Percentiles rank a stretch among this genome's conserved stretches.
phyloP scores from a whole-genome alignment of 2,329 filamentous ascomycete genomes.

The Penicillium sp. region DNA sequence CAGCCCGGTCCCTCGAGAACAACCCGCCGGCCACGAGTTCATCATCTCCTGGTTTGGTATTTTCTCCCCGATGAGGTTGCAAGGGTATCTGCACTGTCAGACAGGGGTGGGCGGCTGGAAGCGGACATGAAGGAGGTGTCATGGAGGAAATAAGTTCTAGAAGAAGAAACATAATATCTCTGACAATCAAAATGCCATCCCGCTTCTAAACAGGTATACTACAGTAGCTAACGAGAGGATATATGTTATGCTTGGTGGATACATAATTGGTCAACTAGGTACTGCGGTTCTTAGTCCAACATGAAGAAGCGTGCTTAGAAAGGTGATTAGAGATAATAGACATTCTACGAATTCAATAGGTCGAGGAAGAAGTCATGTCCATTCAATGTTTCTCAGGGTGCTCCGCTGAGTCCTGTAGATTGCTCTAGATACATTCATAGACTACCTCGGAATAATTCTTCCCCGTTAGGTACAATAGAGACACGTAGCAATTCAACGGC shows the following conservation, averaged over 20 bases:
- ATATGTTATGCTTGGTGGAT: background rate
- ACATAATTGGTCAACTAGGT: background rate
- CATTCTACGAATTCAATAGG: background rate
- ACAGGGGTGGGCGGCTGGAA: background rate
- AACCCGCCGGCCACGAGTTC: background rate
- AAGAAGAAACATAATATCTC: background rate
- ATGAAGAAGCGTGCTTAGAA: background rate
- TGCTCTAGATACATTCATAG: no score
- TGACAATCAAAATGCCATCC: background rate
- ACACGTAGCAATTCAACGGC: no score
- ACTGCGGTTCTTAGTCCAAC: background rate
- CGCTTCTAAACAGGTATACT: background rate
- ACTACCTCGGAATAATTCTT: no score
- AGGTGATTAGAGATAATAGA: background rate
- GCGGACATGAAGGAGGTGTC: background rate
- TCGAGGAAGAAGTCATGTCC: no score
- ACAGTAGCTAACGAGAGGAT: background rate
- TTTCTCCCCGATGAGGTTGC: conserved; percentile 5
- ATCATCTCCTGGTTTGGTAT: conserved; percentile 14
- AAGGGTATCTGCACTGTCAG: background rate
- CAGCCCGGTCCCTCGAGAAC: background rate
- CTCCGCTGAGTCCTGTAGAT: no score
- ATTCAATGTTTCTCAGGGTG: no score
- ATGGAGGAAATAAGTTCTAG: background rate
- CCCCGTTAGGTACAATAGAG: no score